Evolutionary conservation across 768 basidiomycete species (phyloP).

Genomic region (Epithele typhae): DNA sequence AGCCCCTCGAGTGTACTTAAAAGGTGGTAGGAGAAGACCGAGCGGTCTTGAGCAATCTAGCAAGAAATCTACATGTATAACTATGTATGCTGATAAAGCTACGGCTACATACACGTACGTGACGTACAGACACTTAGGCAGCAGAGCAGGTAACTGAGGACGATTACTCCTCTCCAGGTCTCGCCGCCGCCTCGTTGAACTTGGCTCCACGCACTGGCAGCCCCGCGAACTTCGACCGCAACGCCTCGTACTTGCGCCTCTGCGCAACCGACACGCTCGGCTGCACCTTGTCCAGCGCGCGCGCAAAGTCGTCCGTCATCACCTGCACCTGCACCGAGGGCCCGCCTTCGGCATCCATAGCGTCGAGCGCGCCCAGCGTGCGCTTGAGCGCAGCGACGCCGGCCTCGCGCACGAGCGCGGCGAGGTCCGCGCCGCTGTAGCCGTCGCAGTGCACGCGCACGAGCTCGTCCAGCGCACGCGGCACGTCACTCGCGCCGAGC

Average conservation of each 20-base stretch:
- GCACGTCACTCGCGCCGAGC: conserved; percentile 33
- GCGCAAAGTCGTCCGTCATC: conserved; percentile 59
- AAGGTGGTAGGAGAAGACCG: too few species aligned
- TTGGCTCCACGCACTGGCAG: conserved; percentile 38
- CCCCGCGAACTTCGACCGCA: conserved; percentile 82
- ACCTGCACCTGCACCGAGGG: conserved; percentile 40
- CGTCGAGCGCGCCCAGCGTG: conserved; percentile 62
- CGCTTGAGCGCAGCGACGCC: conserved; percentile 79
- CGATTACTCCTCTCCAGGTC: too few species aligned
- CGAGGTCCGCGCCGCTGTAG: conserved; percentile 90
- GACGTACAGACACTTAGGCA: too few species aligned
- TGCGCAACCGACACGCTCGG: conserved; percentile 85
- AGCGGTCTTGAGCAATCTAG: too few species aligned
- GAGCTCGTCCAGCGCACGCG: conserved; percentile 36
- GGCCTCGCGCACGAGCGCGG: conserved; percentile 84
- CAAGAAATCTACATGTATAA: too few species aligned
- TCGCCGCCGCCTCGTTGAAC: too few species aligned
- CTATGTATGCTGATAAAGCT: too few species aligned
- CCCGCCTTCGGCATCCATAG: conserved; percentile 34
- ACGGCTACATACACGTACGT: too few species aligned
- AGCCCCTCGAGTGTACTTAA: too few species aligned
- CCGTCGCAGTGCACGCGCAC: conserved; percentile 70
- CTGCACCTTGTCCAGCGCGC: conserved; percentile 73
- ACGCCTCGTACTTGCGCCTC: conserved; percentile 74
- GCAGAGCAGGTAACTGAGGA: too few species aligned